A percentile compares a stretch with the other conserved stretches of the same genome.
These are phyloP conservation scores for Penicillium psychrosexuale DNA, from an alignment of 2,329 filamentous ascomycete genomes.

Conservation along the genomic window DNA sequence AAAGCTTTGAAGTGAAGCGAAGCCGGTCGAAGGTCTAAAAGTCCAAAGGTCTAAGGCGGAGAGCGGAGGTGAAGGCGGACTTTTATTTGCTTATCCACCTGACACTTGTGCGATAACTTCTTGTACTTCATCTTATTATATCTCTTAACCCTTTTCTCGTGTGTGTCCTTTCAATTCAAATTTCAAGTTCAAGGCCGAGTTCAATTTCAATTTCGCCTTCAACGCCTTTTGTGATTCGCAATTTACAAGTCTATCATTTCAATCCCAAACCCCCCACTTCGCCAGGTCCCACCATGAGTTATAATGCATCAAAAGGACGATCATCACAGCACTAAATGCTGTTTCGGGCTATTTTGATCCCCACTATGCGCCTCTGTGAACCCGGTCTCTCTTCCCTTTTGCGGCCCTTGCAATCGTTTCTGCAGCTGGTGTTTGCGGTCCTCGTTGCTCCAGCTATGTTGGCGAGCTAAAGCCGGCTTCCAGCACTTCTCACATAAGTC, in stretches of 20 bases:
- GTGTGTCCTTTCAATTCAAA: not conserved
- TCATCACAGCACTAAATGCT: not conserved
- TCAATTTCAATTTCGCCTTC: not conserved
- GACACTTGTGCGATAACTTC: constrained; percentile 1
- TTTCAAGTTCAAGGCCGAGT: not conserved
- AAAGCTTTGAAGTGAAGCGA: not conserved
- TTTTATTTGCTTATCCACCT: constrained; percentile 8
- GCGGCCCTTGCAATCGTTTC: constrained; percentile 32
- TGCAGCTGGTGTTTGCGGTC: constrained; percentile 60
- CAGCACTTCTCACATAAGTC: constrained; percentile 21
- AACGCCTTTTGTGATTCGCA: not conserved
- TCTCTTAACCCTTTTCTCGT: not conserved
- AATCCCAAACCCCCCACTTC: not conserved
- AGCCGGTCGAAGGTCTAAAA: not conserved
- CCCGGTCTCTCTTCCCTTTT: constrained; percentile 51
- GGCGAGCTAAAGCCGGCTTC: constrained; percentile 30
- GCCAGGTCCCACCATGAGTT: not conserved
- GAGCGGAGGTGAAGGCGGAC: constrained; percentile 22
- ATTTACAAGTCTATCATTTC: not conserved
- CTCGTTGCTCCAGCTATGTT: constrained; percentile 38
- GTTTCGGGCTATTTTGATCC: not conserved
- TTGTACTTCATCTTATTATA: not conserved
- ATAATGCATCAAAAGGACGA: not conserved
- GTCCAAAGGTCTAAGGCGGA: constrained; percentile 17
- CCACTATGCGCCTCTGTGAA: constrained; percentile 55